phyloP scores from a whole-genome alignment of 495 filamentous ascomycete genomes.

The Daldinia grandis region DNA sequence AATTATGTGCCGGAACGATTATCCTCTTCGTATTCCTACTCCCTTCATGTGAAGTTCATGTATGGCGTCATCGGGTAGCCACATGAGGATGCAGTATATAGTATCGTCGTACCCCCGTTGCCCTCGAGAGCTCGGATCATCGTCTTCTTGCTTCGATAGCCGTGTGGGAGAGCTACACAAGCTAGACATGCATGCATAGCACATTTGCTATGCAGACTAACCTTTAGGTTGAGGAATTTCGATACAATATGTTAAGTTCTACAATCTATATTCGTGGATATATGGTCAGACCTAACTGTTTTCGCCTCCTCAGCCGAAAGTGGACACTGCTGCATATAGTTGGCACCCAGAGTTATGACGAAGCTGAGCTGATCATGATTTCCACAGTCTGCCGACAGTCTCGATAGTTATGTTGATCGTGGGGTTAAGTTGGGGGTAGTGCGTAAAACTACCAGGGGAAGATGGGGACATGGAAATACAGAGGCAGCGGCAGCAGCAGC shows the following conservation, averaged over 20 bases:
- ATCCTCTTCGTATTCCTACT: conserved; percentile 5
- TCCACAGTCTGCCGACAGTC: not conserved
- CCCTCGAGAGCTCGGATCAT: conserved; percentile 15
- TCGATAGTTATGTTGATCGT: conserved; percentile 22
- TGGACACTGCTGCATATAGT: conserved; percentile 7
- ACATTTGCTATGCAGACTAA: conserved; percentile 28
- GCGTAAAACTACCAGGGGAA: conserved; percentile 6
- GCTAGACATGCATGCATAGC: conserved; percentile 16
- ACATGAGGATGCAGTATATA: conserved; percentile 22
- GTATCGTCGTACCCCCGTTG: conserved; percentile 13
- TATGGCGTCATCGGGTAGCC: conserved; percentile 32
- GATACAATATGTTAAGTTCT: not conserved
- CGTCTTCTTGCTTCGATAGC: conserved; percentile 17
- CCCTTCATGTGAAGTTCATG: not conserved
- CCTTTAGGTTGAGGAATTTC: conserved; percentile 7
- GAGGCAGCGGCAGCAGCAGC: not conserved
- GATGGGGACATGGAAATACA: conserved; percentile 2
- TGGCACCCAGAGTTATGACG: conserved; percentile 6
- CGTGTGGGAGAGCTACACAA: conserved; percentile 1
- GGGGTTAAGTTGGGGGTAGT: conserved; percentile 19
- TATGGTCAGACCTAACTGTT: conserved; percentile 6
- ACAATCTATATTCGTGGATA: not conserved
- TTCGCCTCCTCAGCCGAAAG: conserved; percentile 4
- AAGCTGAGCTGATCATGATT: conserved; percentile 29
- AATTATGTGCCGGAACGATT: conserved; percentile 18